These are phyloP conservation scores for Dionaea muscipula DNA, from an alignment of 179 eudicot genomes.

Conservation along the genomic window DNA sequence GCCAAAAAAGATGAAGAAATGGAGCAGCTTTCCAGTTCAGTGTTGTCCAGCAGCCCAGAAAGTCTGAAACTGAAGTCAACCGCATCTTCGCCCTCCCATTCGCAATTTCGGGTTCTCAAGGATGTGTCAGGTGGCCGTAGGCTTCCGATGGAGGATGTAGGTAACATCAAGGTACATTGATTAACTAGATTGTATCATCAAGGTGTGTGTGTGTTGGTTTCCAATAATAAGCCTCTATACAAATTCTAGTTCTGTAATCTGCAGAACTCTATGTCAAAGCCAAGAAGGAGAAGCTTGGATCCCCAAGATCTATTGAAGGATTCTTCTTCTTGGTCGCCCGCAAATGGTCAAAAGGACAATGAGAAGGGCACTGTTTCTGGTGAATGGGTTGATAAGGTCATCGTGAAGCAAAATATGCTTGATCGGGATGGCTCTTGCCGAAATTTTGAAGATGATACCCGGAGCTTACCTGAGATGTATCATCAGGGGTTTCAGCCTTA, in stretches of 20 bases:
- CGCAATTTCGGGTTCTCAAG: conserved; percentile 18
- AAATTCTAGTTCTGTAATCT: too few relatives aligned
- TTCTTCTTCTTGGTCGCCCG: conserved; percentile 55
- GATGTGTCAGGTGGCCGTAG: conserved; percentile 27
- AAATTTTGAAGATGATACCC: conserved; percentile 10
- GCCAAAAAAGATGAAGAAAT: conserved; percentile 57
- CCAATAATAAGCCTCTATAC: too few relatives aligned
- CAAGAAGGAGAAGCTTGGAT: conserved; percentile 64
- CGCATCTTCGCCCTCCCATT: conserved; percentile 33
- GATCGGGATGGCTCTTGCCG: conserved; percentile 16
- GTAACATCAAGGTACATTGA: conserved; percentile 47
- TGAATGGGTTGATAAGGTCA: conserved; percentile 67
- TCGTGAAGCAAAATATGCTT: conserved; percentile 40
- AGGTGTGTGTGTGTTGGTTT: too few relatives aligned
- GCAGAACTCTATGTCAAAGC: conserved; percentile 27
- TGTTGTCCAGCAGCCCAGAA: conserved; percentile 40
- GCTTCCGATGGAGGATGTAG: conserved; percentile 49
- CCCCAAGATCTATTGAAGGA: conserved; percentile 58
- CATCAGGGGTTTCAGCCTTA: conserved; percentile 7
- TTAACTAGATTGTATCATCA: not conserved
- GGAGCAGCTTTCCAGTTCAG: conserved; percentile 29
- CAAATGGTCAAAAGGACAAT: conserved; percentile 33
- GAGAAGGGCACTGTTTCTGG: conserved; percentile 37
- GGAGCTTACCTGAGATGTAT: conserved; percentile 9
- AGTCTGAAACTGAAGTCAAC: conserved; percentile 21